Conservation (phyloP, 2,329 filamentous ascomycete genomes). For the Epicoccum sorghinum region DNA sequence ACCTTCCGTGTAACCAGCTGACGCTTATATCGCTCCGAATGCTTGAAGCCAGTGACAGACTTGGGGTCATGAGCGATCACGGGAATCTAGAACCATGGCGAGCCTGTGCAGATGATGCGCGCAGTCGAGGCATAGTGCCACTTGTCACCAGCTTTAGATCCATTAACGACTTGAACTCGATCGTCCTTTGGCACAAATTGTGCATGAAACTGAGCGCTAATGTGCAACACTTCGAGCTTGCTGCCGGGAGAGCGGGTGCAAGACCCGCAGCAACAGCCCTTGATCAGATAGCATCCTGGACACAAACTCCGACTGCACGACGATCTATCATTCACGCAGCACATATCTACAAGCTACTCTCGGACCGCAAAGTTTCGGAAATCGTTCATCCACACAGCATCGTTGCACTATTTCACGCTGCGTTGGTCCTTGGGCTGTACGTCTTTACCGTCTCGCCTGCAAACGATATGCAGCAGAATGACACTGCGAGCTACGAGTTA, state of each 20-base stretch:
- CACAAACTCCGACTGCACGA: slow-evolving; percentile 57
- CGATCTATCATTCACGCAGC: slow-evolving; percentile 59
- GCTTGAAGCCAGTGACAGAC: slow-evolving; percentile 43
- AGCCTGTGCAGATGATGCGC: slow-evolving; percentile 56
- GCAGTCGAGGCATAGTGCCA: slow-evolving; percentile 50
- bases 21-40: slow-evolving; percentile 42
- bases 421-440: slow-evolving; percentile 59
- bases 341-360: slow-evolving; percentile 59
- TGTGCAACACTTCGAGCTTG: slow-evolving; percentile 59
- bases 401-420: slow-evolving; percentile 58
- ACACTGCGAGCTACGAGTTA: slow-evolving; percentile 51
- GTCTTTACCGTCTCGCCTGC: slow-evolving; percentile 54
- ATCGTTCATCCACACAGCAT: slow-evolving; percentile 59
- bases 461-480: slow-evolving; percentile 27
- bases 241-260: slow-evolving; percentile 58
- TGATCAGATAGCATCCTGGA: slow-evolving; percentile 59
- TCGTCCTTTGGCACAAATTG: slow-evolving; percentile 60
- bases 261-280: slow-evolving; percentile 55
- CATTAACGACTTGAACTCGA: slow-evolving; percentile 55
- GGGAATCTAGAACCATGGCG: slow-evolving; percentile 46
- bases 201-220: slow-evolving; percentile 60
- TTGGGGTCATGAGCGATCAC: slow-evolving; percentile 32
- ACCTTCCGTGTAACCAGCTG: slow-evolving; percentile 30
- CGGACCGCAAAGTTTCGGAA: slow-evolving; percentile 59
- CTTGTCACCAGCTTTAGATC: slow-evolving; percentile 42